These are phyloP conservation scores for Eimeria praecox DNA, from an alignment of 169 alveolate species.

Conservation along the genomic window DNA sequence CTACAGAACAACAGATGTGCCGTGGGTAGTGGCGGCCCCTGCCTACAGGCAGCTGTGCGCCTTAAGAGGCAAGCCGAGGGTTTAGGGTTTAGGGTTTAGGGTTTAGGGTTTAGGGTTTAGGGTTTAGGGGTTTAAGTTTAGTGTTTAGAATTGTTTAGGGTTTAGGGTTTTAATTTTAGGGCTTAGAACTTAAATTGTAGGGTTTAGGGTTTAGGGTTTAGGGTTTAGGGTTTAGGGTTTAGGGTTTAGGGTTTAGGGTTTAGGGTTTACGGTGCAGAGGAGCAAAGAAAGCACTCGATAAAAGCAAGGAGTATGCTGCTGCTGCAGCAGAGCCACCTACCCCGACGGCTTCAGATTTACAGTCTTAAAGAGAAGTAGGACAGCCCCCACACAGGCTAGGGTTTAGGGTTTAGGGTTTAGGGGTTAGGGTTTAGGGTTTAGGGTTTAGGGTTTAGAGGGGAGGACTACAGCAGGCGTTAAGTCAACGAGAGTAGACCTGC, in stretches of 20 bases:
- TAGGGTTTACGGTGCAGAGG: background rate
- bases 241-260: background rate
- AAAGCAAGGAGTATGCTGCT: background rate
- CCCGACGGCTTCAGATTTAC: background rate
- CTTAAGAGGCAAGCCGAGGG: slow-evolving; percentile 41
- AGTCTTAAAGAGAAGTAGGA: background rate
- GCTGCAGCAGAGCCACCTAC: slow-evolving; percentile 5
- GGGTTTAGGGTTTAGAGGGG: background rate
- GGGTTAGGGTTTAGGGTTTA: background rate
- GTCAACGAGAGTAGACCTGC: no score
- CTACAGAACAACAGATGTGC: slow-evolving; percentile 2
- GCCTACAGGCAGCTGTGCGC: slow-evolving; percentile 24
- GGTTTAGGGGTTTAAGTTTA: background rate
- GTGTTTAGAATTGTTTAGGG: background rate
- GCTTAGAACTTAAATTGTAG: background rate
- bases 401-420: background rate
- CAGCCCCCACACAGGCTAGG: background rate
- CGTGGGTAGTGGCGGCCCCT: slow-evolving; percentile 35
- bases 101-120: background rate
- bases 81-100: background rate
- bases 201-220: background rate
- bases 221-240: background rate
- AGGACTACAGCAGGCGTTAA: background rate
- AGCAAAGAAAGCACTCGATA: background rate
- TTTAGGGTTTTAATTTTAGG: background rate